Conservation (phyloP, 805 yeast species). For the Wickerhamomyces bovis region DNA sequence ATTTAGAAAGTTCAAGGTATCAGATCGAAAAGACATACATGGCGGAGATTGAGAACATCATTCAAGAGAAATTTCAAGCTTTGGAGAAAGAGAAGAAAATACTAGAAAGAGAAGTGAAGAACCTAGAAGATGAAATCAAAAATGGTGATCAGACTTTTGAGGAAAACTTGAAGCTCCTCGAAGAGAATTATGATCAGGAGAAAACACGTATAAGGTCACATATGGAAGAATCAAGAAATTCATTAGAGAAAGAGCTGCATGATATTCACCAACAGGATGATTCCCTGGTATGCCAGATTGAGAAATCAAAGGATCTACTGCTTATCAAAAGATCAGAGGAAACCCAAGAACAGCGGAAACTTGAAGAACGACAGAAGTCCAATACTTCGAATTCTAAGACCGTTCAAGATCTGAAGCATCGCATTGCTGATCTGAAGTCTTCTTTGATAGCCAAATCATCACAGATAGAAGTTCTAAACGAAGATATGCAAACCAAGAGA, state of each 20-base stretch:
- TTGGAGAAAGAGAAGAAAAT: not conserved
- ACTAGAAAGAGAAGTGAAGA: constrained; percentile 25
- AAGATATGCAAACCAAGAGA: constrained; percentile 23
- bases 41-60: constrained; percentile 32
- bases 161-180: constrained; percentile 15
- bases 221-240: constrained; percentile 15
- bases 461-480: constrained; percentile 10
- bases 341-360: not conserved
- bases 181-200: constrained; percentile 21
- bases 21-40: constrained; percentile 29
- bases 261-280: constrained; percentile 2
- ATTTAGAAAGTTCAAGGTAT: constrained; percentile 32
- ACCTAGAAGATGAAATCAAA: constrained; percentile 19
- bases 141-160: constrained; percentile 17
- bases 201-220: constrained; percentile 21
- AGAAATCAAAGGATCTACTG: not conserved
- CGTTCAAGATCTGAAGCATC: constrained; percentile 15
- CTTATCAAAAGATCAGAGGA: not conserved
- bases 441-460: constrained; percentile 12
- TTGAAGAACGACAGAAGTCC: not conserved
- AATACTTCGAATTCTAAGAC: not conserved
- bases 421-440: constrained; percentile 4
- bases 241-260: constrained; percentile 5
- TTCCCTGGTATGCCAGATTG: not conserved
- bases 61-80: constrained; percentile 24